Percentiles rank a stretch among this genome's conserved stretches.
These are phyloP conservation scores for Sabuloglossum arenarium DNA, from an alignment of 495 filamentous ascomycete species.

Conservation along the genomic window DNA sequence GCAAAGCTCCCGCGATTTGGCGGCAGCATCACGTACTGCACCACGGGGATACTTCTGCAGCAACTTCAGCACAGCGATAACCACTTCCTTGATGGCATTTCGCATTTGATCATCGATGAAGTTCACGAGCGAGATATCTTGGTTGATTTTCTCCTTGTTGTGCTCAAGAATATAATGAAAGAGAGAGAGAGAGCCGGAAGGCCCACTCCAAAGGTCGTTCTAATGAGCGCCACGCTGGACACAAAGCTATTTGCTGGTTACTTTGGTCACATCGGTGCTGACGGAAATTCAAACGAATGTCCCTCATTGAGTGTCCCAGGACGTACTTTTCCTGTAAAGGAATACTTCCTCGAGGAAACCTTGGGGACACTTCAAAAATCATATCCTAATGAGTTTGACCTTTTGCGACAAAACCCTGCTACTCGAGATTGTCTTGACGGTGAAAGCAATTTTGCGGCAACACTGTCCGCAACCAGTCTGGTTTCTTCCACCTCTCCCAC, in stretches of 20 bases:
- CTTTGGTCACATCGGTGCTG: constrained; percentile 18
- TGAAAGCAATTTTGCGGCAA: constrained; percentile 12
- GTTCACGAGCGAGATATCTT: constrained; percentile 36
- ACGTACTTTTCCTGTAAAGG: constrained; percentile 31
- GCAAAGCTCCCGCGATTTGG: constrained; percentile 17
- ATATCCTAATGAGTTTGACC: constrained; percentile 8
- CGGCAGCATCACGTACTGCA: constrained; percentile 35
- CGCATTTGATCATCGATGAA: constrained; percentile 38
- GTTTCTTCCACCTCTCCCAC: not conserved
- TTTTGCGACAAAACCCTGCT: constrained; percentile 15
- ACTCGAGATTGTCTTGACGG: constrained; percentile 18
- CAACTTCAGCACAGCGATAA: constrained; percentile 24
- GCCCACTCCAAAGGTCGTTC: constrained; percentile 26
- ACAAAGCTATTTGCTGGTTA: constrained; percentile 33
- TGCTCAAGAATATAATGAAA: constrained; percentile 26
- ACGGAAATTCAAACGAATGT: constrained; percentile 17
- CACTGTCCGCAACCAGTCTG: not conserved
- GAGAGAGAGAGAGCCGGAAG: constrained; percentile 17
- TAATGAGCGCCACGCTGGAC: constrained; percentile 41
- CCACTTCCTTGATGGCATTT: constrained; percentile 21
- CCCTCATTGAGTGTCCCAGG: constrained; percentile 33
- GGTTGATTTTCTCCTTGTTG: constrained; percentile 33
- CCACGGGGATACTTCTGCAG: constrained; percentile 31
- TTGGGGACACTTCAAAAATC: constrained; percentile 16
- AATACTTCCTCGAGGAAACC: constrained; percentile 31